These are phyloP conservation scores for Peterozyma xylosa DNA, from an alignment of 805 yeast genomes.

Conservation along the genomic window DNA sequence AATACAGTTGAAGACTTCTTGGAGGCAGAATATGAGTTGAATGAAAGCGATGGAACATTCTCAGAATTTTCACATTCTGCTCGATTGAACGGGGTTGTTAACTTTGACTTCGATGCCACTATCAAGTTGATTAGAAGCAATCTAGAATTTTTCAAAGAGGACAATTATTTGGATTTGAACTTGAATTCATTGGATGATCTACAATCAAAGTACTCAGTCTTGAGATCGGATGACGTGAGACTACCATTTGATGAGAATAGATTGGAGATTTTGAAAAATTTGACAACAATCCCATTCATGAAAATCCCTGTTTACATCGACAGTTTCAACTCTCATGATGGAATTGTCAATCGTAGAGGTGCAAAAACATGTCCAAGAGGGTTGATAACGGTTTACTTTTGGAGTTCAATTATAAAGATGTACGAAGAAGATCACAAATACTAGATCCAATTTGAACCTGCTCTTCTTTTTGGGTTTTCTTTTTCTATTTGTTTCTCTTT, in stretches of 20 bases:
- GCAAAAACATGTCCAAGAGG: slow-evolving; percentile 43
- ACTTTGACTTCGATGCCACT: slow-evolving; percentile 1
- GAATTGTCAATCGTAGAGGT: slow-evolving; percentile 75
- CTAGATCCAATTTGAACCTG: no score
- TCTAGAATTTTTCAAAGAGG: slow-evolving; percentile 1
- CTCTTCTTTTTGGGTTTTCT: no score
- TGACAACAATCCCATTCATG: slow-evolving; percentile 66
- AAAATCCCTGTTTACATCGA: slow-evolving; percentile 70
- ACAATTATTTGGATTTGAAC: neutral
- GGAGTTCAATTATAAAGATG: slow-evolving; percentile 24
- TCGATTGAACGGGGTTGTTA: neutral
- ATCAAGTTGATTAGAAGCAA: neutral
- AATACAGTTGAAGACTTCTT: no score
- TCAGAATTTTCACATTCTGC: neutral
- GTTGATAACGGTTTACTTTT: slow-evolving; percentile 41
- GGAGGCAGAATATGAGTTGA: neutral
- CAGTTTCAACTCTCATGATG: slow-evolving; percentile 78
- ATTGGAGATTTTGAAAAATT: slow-evolving; percentile 34
- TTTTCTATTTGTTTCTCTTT: no score
- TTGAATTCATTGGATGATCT: neutral
- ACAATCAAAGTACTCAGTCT: neutral
- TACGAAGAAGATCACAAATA: neutral
- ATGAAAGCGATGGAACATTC: neutral
- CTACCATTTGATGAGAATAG: slow-evolving; percentile 26
- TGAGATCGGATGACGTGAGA: neutral